Conservation (phyloP, 192 early-diverging fungal genomes). For the Martensiomyces pterosporus region DNA sequence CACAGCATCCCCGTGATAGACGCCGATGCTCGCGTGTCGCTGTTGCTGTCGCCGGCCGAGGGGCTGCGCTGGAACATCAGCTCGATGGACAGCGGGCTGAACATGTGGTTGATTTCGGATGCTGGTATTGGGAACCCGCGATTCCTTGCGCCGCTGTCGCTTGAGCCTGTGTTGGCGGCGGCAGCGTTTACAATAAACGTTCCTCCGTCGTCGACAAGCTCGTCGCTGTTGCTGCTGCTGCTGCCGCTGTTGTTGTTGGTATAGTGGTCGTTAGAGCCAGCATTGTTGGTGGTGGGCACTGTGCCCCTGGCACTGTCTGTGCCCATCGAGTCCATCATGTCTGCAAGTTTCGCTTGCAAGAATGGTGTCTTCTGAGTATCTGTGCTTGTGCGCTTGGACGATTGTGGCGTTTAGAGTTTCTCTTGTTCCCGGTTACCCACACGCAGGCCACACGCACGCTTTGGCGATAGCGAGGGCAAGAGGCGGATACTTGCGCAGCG, state of each 20-base stretch:
- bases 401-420: too few species aligned
- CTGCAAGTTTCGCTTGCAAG: too few species aligned
- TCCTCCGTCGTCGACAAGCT: constrained; percentile 12
- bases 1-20: constrained; percentile 36
- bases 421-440: too few species aligned
- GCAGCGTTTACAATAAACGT: constrained; percentile 41
- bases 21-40: constrained; percentile 7
- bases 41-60: constrained; percentile 1
- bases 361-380: too few species aligned
- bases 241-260: neutral
- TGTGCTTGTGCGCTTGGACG: too few species aligned
- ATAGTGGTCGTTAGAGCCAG: too few species aligned
- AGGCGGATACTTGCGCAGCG: too few species aligned
- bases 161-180: neutral
- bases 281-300: too few species aligned
- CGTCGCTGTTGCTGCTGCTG: neutral
- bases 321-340: too few species aligned
- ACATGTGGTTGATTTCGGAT: constrained; percentile 43
- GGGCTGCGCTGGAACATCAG: constrained; percentile 33
- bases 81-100: constrained; percentile 36
- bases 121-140: constrained; percentile 28
- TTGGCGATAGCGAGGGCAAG: too few species aligned
- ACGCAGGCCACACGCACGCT: too few species aligned
- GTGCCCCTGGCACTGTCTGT: too few species aligned
- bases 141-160: constrained; percentile 4